phyloP scores from a whole-genome alignment of 495 filamentous ascomycete genomes.

The Daldinia decipiens region DNA sequence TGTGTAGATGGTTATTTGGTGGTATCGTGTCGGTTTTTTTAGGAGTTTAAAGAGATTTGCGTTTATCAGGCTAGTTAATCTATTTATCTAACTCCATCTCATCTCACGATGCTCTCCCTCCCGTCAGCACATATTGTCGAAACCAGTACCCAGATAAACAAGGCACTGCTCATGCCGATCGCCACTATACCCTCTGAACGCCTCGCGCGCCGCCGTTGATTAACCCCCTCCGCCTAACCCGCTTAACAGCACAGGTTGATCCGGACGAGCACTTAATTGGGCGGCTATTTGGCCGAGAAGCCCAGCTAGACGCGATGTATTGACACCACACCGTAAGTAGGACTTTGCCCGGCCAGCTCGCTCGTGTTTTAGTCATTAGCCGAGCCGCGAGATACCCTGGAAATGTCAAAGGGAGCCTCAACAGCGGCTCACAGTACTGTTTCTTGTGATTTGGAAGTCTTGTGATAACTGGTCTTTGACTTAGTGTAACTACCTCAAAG shows the following conservation, averaged over 20 bases:
- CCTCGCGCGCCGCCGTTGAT: neutral
- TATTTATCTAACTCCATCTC: neutral
- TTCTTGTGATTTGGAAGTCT: neutral
- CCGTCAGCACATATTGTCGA: neutral
- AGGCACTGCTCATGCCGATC: neutral
- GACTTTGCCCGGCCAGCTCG: neutral
- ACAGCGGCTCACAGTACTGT: neutral
- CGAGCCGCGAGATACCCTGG: neutral
- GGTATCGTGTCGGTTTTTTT: neutral
- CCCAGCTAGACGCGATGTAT: neutral
- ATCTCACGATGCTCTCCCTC: neutral
- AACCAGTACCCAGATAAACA: neutral
- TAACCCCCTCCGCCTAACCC: neutral
- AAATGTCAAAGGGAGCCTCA: neutral
- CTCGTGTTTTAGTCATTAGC: neutral
- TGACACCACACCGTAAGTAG: neutral
- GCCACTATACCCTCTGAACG: neutral
- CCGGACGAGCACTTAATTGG: neutral
- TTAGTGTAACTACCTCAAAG: neutral
- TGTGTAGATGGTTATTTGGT: neutral
- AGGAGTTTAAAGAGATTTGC: neutral
- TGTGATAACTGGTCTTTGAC: neutral
- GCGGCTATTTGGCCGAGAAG: neutral
- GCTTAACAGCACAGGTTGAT: neutral
- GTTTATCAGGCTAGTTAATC: neutral